These are phyloP conservation scores for Arabidopsis thaliana DNA, from an alignment of 345 rosid species.

Conservation along the genomic window TAIR10.1 NC_003076.8:21868501-21869000, in stretches of 20 bases:
- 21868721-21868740: not conserved
- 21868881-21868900: slow-evolving; percentile 13
- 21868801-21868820: slow-evolving; percentile 5
- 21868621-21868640: slow-evolving; percentile 16
- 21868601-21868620: not conserved
- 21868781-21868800: not conserved
- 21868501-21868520: not conserved
- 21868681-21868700: not conserved
- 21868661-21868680: not conserved
- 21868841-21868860: not conserved
- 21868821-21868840: slow-evolving; percentile 11
- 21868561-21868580: slow-evolving; percentile 76
- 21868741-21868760: slow-evolving; percentile 16
- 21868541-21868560: slow-evolving; percentile 59
- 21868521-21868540: slow-evolving; percentile 21
- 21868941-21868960: not conserved
- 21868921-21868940: not conserved
- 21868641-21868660: slow-evolving; percentile 6
- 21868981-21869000: not conserved
- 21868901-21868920: not conserved
- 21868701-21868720: not conserved
- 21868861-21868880: slow-evolving; percentile 1
- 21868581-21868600: not conserved
- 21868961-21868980: slow-evolving; percentile 3
- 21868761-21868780: not conserved